A percentile compares a stretch with the other conserved stretches of the same genome.
Conservation (phyloP, 495 filamentous ascomycete genomes). For the Penicillium cosmopolitanum region DNA sequence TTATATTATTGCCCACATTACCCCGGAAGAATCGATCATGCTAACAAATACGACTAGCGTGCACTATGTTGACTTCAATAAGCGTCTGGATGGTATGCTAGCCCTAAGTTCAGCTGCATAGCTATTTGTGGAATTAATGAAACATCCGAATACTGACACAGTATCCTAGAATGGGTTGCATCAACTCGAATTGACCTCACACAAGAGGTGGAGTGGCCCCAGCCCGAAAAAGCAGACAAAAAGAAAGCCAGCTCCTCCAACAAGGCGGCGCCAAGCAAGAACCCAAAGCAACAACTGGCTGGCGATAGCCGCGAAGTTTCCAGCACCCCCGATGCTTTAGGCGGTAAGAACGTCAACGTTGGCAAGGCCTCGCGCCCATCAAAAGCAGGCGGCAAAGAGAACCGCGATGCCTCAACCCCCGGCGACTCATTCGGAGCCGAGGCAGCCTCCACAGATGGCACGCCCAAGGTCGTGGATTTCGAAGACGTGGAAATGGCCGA, state of each 20-base stretch:
- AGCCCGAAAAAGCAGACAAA: constrained; percentile 70
- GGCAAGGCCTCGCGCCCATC: constrained; percentile 54
- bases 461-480: constrained; percentile 56
- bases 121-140: neutral
- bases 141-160: constrained; percentile 20
- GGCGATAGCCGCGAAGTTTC: constrained; percentile 60
- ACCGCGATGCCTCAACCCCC: constrained; percentile 46
- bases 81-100: constrained; percentile 77
- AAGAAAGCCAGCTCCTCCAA: constrained; percentile 57
- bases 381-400: constrained; percentile 68
- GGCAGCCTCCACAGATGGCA: constrained; percentile 52
- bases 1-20: neutral
- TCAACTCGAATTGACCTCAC: constrained; percentile 79
- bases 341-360: constrained; percentile 52
- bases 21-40: neutral
- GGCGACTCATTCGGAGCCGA: constrained; percentile 48
- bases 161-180: constrained; percentile 78
- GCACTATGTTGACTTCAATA: constrained; percentile 99
- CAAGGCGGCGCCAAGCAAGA: constrained; percentile 51
- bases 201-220: constrained; percentile 77
- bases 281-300: constrained; percentile 52
- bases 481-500: constrained; percentile 70
- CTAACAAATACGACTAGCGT: constrained; percentile 56
- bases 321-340: constrained; percentile 58
- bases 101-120: neutral